Base-by-base conservation (phyloP, 2,329 filamentous ascomycete genomes). In the Metarhizium humberi region DNA sequence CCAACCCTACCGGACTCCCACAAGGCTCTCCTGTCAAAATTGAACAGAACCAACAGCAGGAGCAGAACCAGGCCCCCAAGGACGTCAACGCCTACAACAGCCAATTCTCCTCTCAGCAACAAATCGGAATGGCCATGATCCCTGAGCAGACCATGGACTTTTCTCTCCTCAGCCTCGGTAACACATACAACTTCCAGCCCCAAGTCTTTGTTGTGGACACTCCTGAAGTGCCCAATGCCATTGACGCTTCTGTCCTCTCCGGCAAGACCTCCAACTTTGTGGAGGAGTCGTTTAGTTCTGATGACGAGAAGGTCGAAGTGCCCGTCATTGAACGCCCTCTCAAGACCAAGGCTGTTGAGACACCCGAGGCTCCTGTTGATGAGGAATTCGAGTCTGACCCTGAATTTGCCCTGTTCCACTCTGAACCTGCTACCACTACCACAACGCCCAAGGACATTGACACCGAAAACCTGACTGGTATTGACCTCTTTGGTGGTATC, bases 61-160 rank as follows among this genome's bases (percentile, higher is more conserved):
- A 78, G 54, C 73, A 76, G 57, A 73, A 73, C 30, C 75, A 79
- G 59, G 67, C 81, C 5, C 79, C 80, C 59, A 90, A 89, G 72
- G 87, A 91, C 54, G 69, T 82, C 61, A 86, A 83, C 68, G 77
- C 84, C 6, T 85, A 85, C 60, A 70, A 73, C 45, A 71, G 77
- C 54, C 76, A 80, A 55, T 77, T 80, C 47, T 71, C 75, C 57
- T 77, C 82, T 52, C 78, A 82, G 62, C 80, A 85, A 60, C 85
- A 88, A 67, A 86, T 92, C 60, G 85, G 85, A 65, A 88, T 95
- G 80, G 83, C 87, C 56, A 87, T 92, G 80, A 84, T 95, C 50
- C 89, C 90, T 1, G 90, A 95, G 71, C 84, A 88, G 62, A 78
- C 75, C 53, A 77, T 91, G 70, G 88, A 95, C 64, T 85, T 91